Evolutionary conservation across 2,329 filamentous ascomycete genomes (phyloP), one percentile per base, ranked within the genome.

Genomic region (Raffaelea arxii): DNA sequence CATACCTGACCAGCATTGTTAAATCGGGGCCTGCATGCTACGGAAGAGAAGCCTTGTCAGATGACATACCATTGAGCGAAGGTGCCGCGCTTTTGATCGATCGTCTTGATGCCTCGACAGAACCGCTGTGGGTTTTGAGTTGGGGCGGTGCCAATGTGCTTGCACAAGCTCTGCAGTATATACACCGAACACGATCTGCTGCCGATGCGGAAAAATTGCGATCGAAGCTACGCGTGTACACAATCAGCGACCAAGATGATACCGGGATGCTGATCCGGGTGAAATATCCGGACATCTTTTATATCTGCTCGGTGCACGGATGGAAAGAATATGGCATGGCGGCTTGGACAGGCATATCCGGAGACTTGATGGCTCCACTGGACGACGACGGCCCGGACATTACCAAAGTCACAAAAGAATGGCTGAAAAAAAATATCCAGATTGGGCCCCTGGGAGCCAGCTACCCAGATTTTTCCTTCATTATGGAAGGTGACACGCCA

Each of bases 191-290:
- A 18, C 32, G 32, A 6, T 36, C 32, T 12, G 32, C 32, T 6
- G 32, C 32, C 7, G 32, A 12, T 12, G 16, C 32, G 7, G 32
- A 12, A 6, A 12, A 36, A 18, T 18, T 36, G 32, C 32, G 32
- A 2, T 52, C 59, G 3, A 70, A 68, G 50, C 56, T 77, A 4
- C 62, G 72, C 12, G 65, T 77, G 9, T 77, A 77, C 56, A 61
- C 75, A 27, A 78, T 80, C 46, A 77, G 72, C 7, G 77, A 80
- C 51, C 76, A 80, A 52, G 76, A 80, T 50, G 70, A 80, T 49
- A 70, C 72, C 0, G 75, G 74, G 0, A 58, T 67, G 1, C 79
- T 74, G 75, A 72, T 80, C 30, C 69, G 76, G 16, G 59, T 63
- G 39, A 67, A 64, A 3, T 79, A 70, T 49, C 74, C 77, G 0